Conservation (phyloP, 1,284 basidiomycete genomes). For the Erythrobasidium hasegawianum region DNA sequence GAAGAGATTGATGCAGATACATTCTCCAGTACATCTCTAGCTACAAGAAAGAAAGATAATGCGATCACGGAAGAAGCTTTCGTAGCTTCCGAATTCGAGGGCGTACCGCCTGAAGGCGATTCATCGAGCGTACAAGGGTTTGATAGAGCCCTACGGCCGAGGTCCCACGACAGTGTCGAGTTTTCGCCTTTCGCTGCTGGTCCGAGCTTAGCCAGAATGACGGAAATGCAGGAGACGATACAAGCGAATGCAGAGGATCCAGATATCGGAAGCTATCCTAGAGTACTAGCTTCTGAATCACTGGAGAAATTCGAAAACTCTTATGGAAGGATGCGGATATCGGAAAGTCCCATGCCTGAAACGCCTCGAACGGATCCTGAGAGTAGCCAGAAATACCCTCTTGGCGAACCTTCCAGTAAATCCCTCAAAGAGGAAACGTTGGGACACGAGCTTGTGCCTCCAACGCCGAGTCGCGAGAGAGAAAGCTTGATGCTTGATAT, state of each 20-base stretch:
- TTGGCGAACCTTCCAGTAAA: background rate
- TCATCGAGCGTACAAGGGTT: background rate
- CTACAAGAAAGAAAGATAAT: conserved; percentile 1
- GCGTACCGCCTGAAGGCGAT: background rate
- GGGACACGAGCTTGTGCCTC: background rate
- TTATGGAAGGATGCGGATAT: background rate
- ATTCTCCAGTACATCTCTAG: background rate
- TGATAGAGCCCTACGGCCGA: background rate
- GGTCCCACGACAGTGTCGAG: background rate
- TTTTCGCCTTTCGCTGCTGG: background rate
- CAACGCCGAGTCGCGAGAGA: background rate
- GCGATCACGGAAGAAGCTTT: conserved; percentile 29
- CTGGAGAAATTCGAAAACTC: background rate
- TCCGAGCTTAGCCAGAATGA: background rate
- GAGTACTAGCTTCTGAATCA: too few relatives aligned
- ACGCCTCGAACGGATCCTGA: too few relatives aligned
- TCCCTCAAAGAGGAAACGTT: background rate
- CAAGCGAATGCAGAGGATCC: background rate
- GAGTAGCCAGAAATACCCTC: too few relatives aligned
- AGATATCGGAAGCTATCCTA: background rate
- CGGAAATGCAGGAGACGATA: background rate
- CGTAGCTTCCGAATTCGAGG: conserved; percentile 27
- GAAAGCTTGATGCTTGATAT: conserved; percentile 55
- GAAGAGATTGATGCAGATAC: conserved; percentile 5
- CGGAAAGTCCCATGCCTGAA: background rate